Evolutionary conservation across 2,329 filamentous ascomycete genomes (phyloP), one percentile per base, ranked within the genome.

Genomic region (Ophiocordyceps camponoti-leonardi): DNA sequence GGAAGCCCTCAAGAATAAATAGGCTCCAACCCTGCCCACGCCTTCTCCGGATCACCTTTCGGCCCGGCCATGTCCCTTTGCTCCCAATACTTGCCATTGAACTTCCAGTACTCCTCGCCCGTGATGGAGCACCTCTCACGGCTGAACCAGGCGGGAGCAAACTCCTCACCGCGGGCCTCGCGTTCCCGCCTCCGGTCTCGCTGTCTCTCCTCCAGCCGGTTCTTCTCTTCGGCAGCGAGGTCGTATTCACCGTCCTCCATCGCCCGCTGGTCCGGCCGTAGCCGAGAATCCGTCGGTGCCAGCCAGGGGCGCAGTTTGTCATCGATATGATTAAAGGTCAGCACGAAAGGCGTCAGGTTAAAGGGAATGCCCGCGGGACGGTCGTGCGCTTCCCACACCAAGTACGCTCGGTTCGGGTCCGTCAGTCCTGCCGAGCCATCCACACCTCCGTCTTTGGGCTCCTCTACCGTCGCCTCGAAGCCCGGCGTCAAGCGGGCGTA

Each of bases 241-340:
- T 96, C 90, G 58, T 98, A 98, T 63, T 88, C 78, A n/a, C 90
- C 92, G 49, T 96, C 88, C 61, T 98, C 92, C 92, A 98, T 98
- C 2, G 92, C 92, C 12, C 92, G 75, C 67, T 98, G 92, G 62
- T 98, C 92, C 0, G 92, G 90, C 28, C 92, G 75, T 30, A 94
- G 69, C n/a, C 92, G 75, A 1, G 90, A 94, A 61, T 98, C 92
- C 0, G 92, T 98, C 1, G 92, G 92, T 35, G 92, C 84, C 16
- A 98, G 67, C 65, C 82, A 78, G 5, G 81, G 76, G 44, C 67
- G 69, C 18, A 98, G 71, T n/a, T 75, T 69, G n/a, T 94, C 85
- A 45, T 90, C 83, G 44, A 95, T 72, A 52, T 88, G 86, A 64
- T 98, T 98, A 51, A 98, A 81, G 0, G 88, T 94, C 48, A 98